Evolutionary conservation across 768 basidiomycete species (phyloP).

Genomic region (Russula earlei): DNA sequence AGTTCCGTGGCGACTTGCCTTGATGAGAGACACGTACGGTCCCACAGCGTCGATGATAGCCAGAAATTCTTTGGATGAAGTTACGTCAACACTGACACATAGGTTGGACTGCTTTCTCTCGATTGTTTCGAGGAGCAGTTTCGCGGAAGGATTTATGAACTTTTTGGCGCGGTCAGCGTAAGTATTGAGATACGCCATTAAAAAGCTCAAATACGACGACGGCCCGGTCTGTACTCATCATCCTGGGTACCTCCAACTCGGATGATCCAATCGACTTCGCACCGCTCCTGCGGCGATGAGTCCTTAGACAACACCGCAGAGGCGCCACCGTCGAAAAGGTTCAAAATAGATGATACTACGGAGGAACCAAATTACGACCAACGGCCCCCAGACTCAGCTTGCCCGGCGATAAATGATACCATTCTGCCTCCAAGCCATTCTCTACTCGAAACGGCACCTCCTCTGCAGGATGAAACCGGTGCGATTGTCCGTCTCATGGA

Average conservation of each 20-base stretch:
- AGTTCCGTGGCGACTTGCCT: constrained; percentile 43
- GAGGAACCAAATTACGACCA: constrained; percentile 19
- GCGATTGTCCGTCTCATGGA: constrained; percentile 55
- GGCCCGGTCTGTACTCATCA: not conserved
- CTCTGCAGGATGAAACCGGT: constrained; percentile 39
- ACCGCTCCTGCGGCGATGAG: constrained; percentile 18
- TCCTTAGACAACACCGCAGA: constrained; percentile 17
- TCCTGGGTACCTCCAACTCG: not conserved
- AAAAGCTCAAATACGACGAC: no score
- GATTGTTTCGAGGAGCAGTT: constrained; percentile 68
- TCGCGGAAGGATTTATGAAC: constrained; percentile 69
- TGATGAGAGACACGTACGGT: constrained; percentile 86
- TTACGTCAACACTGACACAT: constrained; percentile 93
- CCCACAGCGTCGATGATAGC: constrained; percentile 84
- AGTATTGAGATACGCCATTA: constrained; percentile 32
- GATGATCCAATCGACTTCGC: not conserved
- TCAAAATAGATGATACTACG: constrained; percentile 26
- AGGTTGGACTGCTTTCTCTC: constrained; percentile 85
- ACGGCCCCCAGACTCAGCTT: constrained; percentile 21
- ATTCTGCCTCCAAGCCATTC: constrained; percentile 65
- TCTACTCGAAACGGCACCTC: constrained; percentile 50
- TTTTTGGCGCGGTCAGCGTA: constrained; percentile 53
- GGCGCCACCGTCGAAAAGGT: constrained; percentile 31
- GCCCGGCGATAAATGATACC: not conserved
- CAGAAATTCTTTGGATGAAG: constrained; percentile 66